Conservation (phyloP, 345 rosid species). For the Bruguiera sexangula region DNA sequence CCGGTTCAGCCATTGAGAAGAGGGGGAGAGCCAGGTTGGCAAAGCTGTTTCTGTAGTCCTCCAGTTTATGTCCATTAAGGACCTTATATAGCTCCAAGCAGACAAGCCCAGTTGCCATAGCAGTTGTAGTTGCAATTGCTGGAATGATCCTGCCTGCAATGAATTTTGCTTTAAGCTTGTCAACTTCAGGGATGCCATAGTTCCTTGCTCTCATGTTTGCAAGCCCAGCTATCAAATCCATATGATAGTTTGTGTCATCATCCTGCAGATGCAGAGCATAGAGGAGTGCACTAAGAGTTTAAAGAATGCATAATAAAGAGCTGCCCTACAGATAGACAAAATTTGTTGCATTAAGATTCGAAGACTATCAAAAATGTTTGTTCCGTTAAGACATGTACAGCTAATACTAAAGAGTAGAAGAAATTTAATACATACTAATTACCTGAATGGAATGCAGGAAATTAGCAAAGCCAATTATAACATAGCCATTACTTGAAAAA, state of each 20-base stretch:
- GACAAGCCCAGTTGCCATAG: conserved; percentile 97
- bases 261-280: conserved; percentile 45
- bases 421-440: no score
- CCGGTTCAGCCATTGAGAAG: conserved; percentile 96
- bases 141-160: conserved; percentile 99
- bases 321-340: no score
- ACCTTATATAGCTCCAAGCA: conserved; percentile 96
- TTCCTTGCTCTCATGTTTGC: conserved; percentile 99
- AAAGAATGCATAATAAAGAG: no score
- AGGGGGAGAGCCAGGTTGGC: conserved; percentile 90
- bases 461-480: no score
- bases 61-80: conserved; percentile 68
- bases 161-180: conserved; percentile 94
- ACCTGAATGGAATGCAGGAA: no score
- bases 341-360: no score
- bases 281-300: not conserved
- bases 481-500: no score
- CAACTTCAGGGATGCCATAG: conserved; percentile 93
- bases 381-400: no score
- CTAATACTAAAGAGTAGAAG: no score
- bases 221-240: conserved; percentile 95
- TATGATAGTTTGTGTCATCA: conserved; percentile 95
- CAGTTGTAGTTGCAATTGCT: conserved; percentile 93
- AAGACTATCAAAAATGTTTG: no score
- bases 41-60: conserved; percentile 91